Evolutionary conservation across 768 basidiomycete species (phyloP).

Genomic region (Lyophyllum semitale): DNA sequence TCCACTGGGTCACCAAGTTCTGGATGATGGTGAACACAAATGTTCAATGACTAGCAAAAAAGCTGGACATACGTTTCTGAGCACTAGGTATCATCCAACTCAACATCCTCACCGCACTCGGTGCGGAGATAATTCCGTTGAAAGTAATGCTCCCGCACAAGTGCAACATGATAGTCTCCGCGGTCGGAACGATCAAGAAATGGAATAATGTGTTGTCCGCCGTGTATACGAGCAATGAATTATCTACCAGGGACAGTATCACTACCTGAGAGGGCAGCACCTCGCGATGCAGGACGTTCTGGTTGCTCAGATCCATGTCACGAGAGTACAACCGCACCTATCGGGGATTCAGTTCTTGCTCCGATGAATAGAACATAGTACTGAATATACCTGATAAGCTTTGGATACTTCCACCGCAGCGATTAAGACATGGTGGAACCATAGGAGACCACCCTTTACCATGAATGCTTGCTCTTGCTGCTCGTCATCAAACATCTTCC

Average conservation of each 20-base stretch:
- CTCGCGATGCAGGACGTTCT: constrained; percentile 84
- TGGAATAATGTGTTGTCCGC: constrained; percentile 92
- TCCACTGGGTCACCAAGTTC: constrained; percentile 93
- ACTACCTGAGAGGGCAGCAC: constrained; percentile 75
- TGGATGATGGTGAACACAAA: constrained; percentile 29
- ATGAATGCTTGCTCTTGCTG: constrained; percentile 84
- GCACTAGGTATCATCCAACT: constrained; percentile 97
- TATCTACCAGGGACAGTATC: constrained; percentile 90
- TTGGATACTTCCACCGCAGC: constrained; percentile 85
- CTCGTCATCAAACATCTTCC: constrained; percentile 86
- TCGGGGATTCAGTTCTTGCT: constrained; percentile 1
- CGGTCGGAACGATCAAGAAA: constrained; percentile 85
- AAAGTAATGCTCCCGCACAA: constrained; percentile 96
- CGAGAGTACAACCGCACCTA: constrained; percentile 94
- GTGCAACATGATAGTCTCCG: constrained; percentile 82
- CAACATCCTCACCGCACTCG: constrained; percentile 81
- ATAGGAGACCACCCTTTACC: constrained; percentile 89
- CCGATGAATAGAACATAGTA: not conserved
- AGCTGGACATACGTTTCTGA: constrained; percentile 76
- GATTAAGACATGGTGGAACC: constrained; percentile 96
- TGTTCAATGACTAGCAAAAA: not conserved
- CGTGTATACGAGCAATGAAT: constrained; percentile 92
- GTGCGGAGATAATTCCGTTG: constrained; percentile 82
- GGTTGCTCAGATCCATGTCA: constrained; percentile 82
- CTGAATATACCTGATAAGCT: constrained; percentile 65